A percentile compares a stretch with the other conserved stretches of the same genome.
phyloP scores from a whole-genome alignment of 305 asterid genomes.

The Striga hermonthica region DNA sequence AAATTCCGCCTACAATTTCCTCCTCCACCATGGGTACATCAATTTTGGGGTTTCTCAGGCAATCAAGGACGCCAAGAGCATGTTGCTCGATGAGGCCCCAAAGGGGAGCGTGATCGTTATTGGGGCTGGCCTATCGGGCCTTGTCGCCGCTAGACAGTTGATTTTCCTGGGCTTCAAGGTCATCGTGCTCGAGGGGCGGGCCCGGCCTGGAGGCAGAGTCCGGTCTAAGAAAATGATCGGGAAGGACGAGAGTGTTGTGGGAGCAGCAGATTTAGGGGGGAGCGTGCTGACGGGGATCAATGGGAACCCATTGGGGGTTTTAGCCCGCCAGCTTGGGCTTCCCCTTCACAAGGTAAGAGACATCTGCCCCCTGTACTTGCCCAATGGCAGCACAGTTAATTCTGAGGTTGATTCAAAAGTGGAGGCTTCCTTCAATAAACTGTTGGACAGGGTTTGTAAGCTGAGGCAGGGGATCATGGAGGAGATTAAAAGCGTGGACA shows the following conservation, averaged over 20 bases:
- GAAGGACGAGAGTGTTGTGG: conserved; percentile 45
- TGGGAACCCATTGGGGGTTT: conserved; percentile 91
- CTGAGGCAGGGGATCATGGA: conserved; percentile 88
- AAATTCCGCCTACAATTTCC: conserved; percentile 64
- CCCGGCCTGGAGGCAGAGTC: conserved; percentile 84
- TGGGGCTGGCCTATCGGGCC: conserved; percentile 87
- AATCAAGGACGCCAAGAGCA: conserved; percentile 57
- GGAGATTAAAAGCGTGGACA: conserved; percentile 72
- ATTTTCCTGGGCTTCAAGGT: conserved; percentile 81
- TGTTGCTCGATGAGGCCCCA: conserved; percentile 37
- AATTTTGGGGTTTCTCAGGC: conserved; percentile 80
- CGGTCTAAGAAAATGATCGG: conserved; percentile 75
- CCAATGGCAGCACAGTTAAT: conserved; percentile 77
- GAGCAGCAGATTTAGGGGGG: conserved; percentile 94
- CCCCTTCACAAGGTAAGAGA: conserved; percentile 98
- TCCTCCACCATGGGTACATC: conserved; percentile 81
- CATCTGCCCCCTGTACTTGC: conserved; percentile 82
- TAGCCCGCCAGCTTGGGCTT: conserved; percentile 78
- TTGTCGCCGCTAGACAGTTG: conserved; percentile 87
- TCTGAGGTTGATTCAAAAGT: conserved; percentile 81
- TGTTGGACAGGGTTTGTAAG: conserved; percentile 94
- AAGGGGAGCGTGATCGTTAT: conserved; percentile 68
- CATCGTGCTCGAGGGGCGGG: conserved; percentile 83
- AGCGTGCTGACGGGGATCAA: conserved; percentile 92
- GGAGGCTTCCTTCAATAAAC: conserved; percentile 76